These are phyloP conservation scores for Spergularia bocconei DNA, from an alignment of 148 eudicot species.

Conservation along the genomic window DNA sequence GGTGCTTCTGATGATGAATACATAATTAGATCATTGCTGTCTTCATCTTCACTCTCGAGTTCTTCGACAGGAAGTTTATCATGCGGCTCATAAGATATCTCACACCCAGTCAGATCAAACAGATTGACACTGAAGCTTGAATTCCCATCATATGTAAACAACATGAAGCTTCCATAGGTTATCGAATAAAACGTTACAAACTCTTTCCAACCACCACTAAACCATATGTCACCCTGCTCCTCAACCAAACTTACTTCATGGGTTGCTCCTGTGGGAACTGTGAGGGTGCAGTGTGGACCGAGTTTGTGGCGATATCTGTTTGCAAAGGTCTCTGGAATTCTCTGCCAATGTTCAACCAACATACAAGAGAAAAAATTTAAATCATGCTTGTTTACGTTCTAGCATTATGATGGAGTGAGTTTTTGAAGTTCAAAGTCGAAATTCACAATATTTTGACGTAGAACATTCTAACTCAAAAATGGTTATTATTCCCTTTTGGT, in stretches of 20 bases:
- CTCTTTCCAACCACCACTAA: slow-evolving; percentile 36
- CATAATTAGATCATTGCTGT: too few species aligned
- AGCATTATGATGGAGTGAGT: too few species aligned
- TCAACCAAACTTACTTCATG: slow-evolving; percentile 28
- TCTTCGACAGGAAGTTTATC: not conserved
- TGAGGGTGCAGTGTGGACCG: slow-evolving; percentile 24
- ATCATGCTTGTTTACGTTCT: too few species aligned
- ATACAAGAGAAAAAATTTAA: too few species aligned
- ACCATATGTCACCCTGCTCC: slow-evolving; percentile 29
- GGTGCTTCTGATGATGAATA: not conserved
- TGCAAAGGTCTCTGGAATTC: slow-evolving; percentile 15
- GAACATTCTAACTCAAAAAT: too few species aligned
- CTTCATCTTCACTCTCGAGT: not conserved
- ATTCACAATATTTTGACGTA: too few species aligned
- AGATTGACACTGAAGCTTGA: slow-evolving; percentile 36
- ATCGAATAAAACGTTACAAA: slow-evolving; percentile 37
- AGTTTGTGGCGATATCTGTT: slow-evolving; percentile 17
- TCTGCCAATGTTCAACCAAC: slow-evolving; percentile 1
- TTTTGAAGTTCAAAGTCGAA: too few species aligned
- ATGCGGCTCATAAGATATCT: slow-evolving; percentile 33
- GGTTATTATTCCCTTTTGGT: too few species aligned
- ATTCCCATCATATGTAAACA: slow-evolving; percentile 40
- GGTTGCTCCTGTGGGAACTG: slow-evolving; percentile 38
- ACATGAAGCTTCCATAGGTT: slow-evolving; percentile 27
- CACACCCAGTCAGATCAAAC: slow-evolving; percentile 30